These are phyloP conservation scores for Camillea tinctor DNA, from an alignment of 2,329 filamentous ascomycete species.

Conservation along the genomic window DNA sequence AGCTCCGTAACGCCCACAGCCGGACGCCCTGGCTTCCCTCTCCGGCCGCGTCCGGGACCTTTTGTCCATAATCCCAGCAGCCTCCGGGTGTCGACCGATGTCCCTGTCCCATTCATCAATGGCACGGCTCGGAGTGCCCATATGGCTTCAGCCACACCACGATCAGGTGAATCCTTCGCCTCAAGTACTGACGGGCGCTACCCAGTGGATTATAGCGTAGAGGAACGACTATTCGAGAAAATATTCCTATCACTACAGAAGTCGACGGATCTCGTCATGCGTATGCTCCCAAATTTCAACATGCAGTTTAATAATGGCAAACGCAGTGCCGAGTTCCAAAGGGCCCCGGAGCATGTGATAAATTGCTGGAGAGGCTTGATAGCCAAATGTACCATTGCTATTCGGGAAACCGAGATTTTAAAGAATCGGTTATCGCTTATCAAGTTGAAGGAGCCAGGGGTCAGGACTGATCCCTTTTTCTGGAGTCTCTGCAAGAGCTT, in stretches of 20 bases:
- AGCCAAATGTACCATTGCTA: constrained; percentile 66
- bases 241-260: constrained; percentile 76
- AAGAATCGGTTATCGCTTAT: constrained; percentile 73
- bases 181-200: constrained; percentile 52
- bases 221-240: constrained; percentile 77
- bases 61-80: constrained; percentile 51
- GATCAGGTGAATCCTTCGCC: constrained; percentile 78
- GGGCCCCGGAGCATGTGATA: constrained; percentile 57
- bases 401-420: constrained; percentile 72
- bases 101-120: constrained; percentile 49
- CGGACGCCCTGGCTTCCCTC: constrained; percentile 42
- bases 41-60: constrained; percentile 38
- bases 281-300: constrained; percentile 68
- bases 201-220: constrained; percentile 66
- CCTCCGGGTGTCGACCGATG: constrained; percentile 57
- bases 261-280: constrained; percentile 71
- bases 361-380: constrained; percentile 71
- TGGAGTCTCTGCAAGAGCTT: constrained; percentile 75
- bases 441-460: constrained; percentile 79
- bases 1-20: constrained; percentile 53
- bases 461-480: constrained; percentile 62
- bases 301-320: constrained; percentile 64
- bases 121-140: constrained; percentile 50
- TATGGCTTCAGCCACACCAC: constrained; percentile 65
- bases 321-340: constrained; percentile 60